Conservation (phyloP, 2,329 filamentous ascomycete species). For the Tothia fuscella region DNA sequence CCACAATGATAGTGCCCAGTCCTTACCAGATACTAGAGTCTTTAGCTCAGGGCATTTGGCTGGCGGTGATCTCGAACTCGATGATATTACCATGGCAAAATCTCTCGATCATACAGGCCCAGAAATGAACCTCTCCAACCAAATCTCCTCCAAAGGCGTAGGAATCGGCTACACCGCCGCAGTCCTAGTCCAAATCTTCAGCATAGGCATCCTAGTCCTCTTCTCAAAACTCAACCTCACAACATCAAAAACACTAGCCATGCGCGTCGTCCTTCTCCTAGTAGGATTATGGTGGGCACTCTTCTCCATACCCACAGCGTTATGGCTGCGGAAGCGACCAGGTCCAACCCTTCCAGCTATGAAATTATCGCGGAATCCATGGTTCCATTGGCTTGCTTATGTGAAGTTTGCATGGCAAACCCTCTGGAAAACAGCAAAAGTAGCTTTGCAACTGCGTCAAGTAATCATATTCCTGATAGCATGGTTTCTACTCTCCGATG, state of each 20-base stretch:
- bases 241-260: constrained; percentile 64
- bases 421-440: constrained; percentile 62
- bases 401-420: constrained; percentile 72
- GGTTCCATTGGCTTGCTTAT: constrained; percentile 53
- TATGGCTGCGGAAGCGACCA: constrained; percentile 74
- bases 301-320: constrained; percentile 71
- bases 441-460: constrained; percentile 57
- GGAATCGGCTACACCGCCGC: constrained; percentile 82
- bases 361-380: constrained; percentile 13
- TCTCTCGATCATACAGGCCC: constrained; percentile 29
- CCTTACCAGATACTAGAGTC: too few relatives aligned
- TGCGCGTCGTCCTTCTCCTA: constrained; percentile 69
- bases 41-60: too few relatives aligned
- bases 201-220: constrained; percentile 59
- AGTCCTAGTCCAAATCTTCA: constrained; percentile 65
- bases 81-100: background rate
- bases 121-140: constrained; percentile 67
- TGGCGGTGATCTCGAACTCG: background rate
- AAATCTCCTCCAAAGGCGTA: constrained; percentile 78
- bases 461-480: constrained; percentile 65
- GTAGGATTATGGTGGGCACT: constrained; percentile 81
- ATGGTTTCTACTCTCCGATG: constrained; percentile 89
- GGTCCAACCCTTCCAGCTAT: constrained; percentile 58
- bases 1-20: too few relatives aligned
- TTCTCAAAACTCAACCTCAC: constrained; percentile 25